Base-by-base conservation (phyloP, 495 filamentous ascomycete genomes). In the Cladorrhinum samala region DNA sequence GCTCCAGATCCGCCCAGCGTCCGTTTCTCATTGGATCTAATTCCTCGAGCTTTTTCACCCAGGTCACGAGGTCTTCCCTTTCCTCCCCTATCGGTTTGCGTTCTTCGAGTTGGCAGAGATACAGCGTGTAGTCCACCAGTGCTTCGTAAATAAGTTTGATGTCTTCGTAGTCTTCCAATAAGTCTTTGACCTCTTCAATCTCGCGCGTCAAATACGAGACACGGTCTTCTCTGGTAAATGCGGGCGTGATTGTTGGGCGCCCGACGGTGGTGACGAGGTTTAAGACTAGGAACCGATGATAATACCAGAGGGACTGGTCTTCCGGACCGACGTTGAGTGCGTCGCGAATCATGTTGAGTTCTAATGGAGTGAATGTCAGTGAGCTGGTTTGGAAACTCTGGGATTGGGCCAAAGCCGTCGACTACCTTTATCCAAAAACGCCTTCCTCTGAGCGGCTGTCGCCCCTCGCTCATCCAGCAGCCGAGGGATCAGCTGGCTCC, bases 221-320 rank as follows among this genome's bases (percentile, higher is more conserved):
- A 52, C 86, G 77, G 25, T 91, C 83, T 33, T 80, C 68, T 17
- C 71, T 54, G 42, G 78, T 77, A 38, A 92, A 69, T 54, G 83
- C 72, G 2, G 85, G 79, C 17, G 78, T 74, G 65, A 91, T 83
- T 17, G 79, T 80, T n/a, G 71, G 65, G n/a, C 64, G 58, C 7
- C 60, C 61, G 11, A 64, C 56, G 40, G 50, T 71, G 61, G 49
- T 70, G 54, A 67, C 72, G 48, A 67, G 73, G 71, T 72, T 85
- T 65, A 72, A 79, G 70, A 96, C 83, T 52, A 96, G 66, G 62
- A 81, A 92, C 53, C 88, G 84, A 62, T 97, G 89, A 66, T 97
- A 99, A 67, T 91, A 95, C 94, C 94, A 99, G 13, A 96, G 72
- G 9, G 88, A 91, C 60, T 96, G 91, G 64, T 96, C 90, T 54